These are phyloP conservation scores for Peronosclerospora sorghi DNA, from an alignment of 352 stramenopile species.

Conservation along the genomic window DNA sequence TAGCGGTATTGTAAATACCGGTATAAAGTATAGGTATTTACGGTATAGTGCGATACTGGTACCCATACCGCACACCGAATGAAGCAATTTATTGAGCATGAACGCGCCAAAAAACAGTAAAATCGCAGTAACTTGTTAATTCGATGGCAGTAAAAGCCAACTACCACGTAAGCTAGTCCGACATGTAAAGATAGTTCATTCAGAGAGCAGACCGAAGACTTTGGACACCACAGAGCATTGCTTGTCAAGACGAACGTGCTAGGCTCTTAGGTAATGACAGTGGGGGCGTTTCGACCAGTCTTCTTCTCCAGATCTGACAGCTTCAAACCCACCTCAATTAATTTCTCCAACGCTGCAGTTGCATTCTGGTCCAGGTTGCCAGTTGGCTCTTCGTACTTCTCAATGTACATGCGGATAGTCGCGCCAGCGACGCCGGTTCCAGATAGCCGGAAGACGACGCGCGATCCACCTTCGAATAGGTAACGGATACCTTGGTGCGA, in stretches of 20 bases:
- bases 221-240: conserved; percentile 1
- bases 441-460: conserved; percentile 96
- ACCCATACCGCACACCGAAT: too few relatives aligned
- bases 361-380: conserved; percentile 79
- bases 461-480: conserved; percentile 90
- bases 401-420: conserved; percentile 99
- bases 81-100: too few relatives aligned
- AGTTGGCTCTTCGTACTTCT: conserved; percentile 93
- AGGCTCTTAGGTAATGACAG: conserved; percentile 93
- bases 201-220: too few relatives aligned
- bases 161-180: too few relatives aligned
- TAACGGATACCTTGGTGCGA: conserved; percentile 95
- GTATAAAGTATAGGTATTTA: too few relatives aligned
- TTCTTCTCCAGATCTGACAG: conserved; percentile 89
- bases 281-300: conserved; percentile 90
- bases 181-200: too few relatives aligned
- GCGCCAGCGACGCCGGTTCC: conserved; percentile 95
- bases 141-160: too few relatives aligned
- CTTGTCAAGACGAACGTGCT: conserved; percentile 1
- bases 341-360: conserved; percentile 65
- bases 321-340: conserved; percentile 89
- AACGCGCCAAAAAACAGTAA: too few relatives aligned
- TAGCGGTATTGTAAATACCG: too few relatives aligned
- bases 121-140: too few relatives aligned
- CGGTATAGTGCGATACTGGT: too few relatives aligned